Evolutionary conservation across 148 eudicot genomes (phyloP), one percentile per base, ranked within the genome.

Genomic region (Vaccinium myrtillus): DNA sequence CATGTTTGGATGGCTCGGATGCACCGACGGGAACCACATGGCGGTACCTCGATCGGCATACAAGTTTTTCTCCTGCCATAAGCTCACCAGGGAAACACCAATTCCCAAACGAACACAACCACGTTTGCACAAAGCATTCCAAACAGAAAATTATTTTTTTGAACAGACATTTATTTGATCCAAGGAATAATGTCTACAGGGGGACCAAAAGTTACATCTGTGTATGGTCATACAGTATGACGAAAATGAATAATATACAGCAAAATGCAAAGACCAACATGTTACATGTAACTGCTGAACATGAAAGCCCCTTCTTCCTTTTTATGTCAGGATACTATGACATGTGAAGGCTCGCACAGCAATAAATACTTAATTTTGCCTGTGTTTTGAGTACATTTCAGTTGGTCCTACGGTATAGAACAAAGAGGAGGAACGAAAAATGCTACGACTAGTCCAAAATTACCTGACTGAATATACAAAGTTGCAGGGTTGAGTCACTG

Each of bases 401-500:
- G 82, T 30, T 50, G 78, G 23, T 76, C 49, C 19, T 43, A 30
- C 12, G 77, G 55, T 69, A 30, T 82, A 76, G n/a, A 76, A 18
- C 51, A 76, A 76, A 56, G 56, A 23, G 8, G 16, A 78, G n/a
- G 77, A 51, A 77, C 39, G 43, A 23, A 49, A 49, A 23, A 76
- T 76, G 54, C 25, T 48, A 76, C 0, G 30, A 63, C 27, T 13
- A 58, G 30, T 46, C 59, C 71, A 77, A 50, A 56, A 76, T 63
- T 78, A 78, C 53, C 82, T 50, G 25, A 27, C 19, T 23, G n/a
- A 50, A 84, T 77, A 53, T 77, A 77, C 51, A 84, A 19, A 65
- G 86, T 51, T 30, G 86, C 77, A 51, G 23, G 51, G 48, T 50
- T 51, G 21, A 27, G 86, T 78, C 10, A 13, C 32, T 23, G 59